phyloP scores from a whole-genome alignment of 2,329 filamentous ascomycete genomes.

The Seiridium cupressi region DNA sequence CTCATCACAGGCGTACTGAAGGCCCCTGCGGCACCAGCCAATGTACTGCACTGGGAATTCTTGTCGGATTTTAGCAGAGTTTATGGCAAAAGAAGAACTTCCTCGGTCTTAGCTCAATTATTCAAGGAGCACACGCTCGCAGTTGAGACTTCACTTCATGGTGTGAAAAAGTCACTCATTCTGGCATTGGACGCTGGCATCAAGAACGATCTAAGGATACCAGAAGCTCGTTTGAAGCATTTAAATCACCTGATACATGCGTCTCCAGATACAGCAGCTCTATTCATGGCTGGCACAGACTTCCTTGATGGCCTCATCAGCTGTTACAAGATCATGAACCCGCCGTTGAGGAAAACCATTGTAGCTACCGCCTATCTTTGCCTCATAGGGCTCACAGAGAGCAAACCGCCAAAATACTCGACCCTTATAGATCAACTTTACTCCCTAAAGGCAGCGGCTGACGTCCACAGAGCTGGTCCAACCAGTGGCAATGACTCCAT shows the following conservation, averaged over 20 bases:
- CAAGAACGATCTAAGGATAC: slow-evolving; percentile 50
- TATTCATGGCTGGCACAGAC: slow-evolving; percentile 82
- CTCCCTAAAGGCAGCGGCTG: slow-evolving; percentile 69
- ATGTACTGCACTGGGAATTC: slow-evolving; percentile 63
- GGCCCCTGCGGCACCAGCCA: slow-evolving; percentile 36
- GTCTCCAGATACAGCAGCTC: slow-evolving; percentile 53
- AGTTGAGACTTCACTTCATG: slow-evolving; percentile 55
- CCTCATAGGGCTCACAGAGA: slow-evolving; percentile 67
- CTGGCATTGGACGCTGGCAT: slow-evolving; percentile 61
- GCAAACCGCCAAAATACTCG: slow-evolving; percentile 66
- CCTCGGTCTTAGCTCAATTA: slow-evolving; percentile 46
- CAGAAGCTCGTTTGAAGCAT: slow-evolving; percentile 53
- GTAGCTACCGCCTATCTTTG: slow-evolving; percentile 75
- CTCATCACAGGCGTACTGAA: slow-evolving; percentile 58
- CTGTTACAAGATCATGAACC: slow-evolving; percentile 64
- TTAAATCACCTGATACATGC: slow-evolving; percentile 64
- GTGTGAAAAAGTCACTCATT: slow-evolving; percentile 61
- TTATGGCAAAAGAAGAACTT: slow-evolving; percentile 62
- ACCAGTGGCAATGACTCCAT: slow-evolving; percentile 65
- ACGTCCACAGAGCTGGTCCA: slow-evolving; percentile 57
- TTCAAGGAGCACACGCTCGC: slow-evolving; percentile 49
- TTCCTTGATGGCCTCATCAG: slow-evolving; percentile 74
- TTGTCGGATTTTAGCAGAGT: slow-evolving; percentile 65
- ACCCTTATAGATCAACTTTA: slow-evolving; percentile 82
- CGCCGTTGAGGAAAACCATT: slow-evolving; percentile 63